phyloP scores from a whole-genome alignment of 345 rosid genomes.

The Barbarea vulgaris region DNA sequence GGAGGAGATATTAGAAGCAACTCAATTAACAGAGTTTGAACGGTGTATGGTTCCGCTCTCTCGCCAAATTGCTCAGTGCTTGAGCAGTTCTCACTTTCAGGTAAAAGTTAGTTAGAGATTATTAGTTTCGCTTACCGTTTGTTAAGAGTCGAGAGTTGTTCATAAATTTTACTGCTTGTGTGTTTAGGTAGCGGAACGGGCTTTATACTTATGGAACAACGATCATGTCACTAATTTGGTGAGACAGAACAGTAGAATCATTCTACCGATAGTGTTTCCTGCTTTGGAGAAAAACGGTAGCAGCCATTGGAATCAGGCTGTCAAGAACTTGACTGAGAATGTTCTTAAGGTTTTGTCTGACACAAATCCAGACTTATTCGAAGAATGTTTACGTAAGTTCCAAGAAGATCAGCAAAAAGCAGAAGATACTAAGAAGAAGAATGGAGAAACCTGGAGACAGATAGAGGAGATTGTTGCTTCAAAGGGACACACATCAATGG shows the following conservation, averaged over 20 bases:
- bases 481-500: constrained; percentile 44
- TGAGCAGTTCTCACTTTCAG: constrained; percentile 90
- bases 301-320: constrained; percentile 45
- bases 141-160: constrained; percentile 21
- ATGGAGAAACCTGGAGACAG: constrained; percentile 51
- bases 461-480: constrained; percentile 72
- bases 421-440: constrained; percentile 42
- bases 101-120: constrained; percentile 37
- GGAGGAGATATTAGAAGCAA: constrained; percentile 88
- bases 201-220: constrained; percentile 46
- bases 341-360: constrained; percentile 46
- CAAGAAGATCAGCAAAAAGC: constrained; percentile 43
- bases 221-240: constrained; percentile 43
- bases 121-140: background rate
- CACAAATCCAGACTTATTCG: constrained; percentile 39
- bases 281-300: constrained; percentile 43
- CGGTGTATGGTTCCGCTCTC: constrained; percentile 83
- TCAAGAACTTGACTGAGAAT: constrained; percentile 42
- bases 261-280: constrained; percentile 44
- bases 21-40: constrained; percentile 79
- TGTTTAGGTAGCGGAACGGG: constrained; percentile 46
- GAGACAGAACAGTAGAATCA: constrained; percentile 42
- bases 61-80: constrained; percentile 69
- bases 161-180: constrained; percentile 6
- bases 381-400: constrained; percentile 44